phyloP scores from a whole-genome alignment of 371 early-diverging fungal genomes.

The Saksenaea oblongispora region DNA sequence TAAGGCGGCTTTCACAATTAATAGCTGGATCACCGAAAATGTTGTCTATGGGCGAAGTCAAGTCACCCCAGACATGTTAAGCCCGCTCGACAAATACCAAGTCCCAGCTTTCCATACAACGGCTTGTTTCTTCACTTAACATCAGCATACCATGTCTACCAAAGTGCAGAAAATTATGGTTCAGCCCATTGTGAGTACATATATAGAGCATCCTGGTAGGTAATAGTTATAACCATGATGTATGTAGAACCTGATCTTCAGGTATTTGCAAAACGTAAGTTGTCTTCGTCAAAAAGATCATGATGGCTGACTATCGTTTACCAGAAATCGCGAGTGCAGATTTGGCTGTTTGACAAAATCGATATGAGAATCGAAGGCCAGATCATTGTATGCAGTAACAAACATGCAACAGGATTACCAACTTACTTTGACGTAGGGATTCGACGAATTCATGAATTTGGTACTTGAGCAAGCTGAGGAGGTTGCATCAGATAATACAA shows the following conservation, averaged over 20 bases:
- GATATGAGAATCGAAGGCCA: slow-evolving; percentile 89
- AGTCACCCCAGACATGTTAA: no score
- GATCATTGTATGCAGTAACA: slow-evolving; percentile 69
- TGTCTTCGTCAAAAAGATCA: not conserved
- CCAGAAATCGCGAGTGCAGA: slow-evolving; percentile 85
- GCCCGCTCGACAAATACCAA: no score
- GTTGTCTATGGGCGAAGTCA: no score
- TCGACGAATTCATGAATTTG: slow-evolving; percentile 97
- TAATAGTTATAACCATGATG: not conserved
- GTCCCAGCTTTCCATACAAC: no score
- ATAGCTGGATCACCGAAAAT: no score
- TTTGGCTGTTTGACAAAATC: slow-evolving; percentile 91
- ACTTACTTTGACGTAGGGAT: slow-evolving; percentile 66
- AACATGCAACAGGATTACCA: not conserved
- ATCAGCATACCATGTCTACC: slow-evolving; percentile 63
- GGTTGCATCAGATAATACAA: slow-evolving; percentile 67
- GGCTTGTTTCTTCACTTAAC: not conserved
- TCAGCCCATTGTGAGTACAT: slow-evolving; percentile 84
- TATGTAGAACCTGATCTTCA: slow-evolving; percentile 88
- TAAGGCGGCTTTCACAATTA: no score
- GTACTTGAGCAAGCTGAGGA: slow-evolving; percentile 90
- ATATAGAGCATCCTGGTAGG: no score
- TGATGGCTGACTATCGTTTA: not conserved
- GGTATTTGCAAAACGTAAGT: slow-evolving; percentile 78
- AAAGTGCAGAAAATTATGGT: slow-evolving; percentile 96